Conservation (phyloP, 2,329 filamentous ascomycete species). For the Botrytis porri region DNA sequence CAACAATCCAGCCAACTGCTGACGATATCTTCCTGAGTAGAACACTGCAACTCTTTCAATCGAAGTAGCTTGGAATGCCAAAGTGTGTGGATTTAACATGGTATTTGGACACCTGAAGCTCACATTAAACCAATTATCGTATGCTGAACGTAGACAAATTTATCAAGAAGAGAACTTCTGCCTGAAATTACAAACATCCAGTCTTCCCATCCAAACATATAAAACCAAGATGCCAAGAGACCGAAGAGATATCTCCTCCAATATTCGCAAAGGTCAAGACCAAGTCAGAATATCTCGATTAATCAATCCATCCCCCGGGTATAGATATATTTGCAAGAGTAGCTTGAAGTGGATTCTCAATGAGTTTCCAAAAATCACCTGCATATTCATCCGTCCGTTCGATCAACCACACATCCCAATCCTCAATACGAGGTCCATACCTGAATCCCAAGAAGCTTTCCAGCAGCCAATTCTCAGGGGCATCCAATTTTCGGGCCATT, state of each 20-base stretch:
- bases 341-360: conserved; percentile 14
- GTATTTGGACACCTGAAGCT: background rate
- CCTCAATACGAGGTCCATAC: conserved; percentile 18
- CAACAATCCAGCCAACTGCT: background rate
- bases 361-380: conserved; percentile 20
- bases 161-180: background rate
- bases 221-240: background rate
- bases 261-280: background rate
- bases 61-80: background rate
- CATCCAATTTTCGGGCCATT: no score
- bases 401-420: conserved; percentile 20
- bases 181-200: background rate
- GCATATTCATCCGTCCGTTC: conserved; percentile 12
- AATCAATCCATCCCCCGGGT: background rate
- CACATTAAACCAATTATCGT: background rate
- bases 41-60: background rate
- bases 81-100: fast-evolving
- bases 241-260: background rate
- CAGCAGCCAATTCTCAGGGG: background rate
- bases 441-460: background rate
- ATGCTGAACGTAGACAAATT: background rate
- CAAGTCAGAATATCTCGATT: fast-evolving
- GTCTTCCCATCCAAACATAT: fast-evolving
- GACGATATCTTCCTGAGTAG: background rate
- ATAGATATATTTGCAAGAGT: background rate